phyloP scores from a whole-genome alignment of 2,329 filamentous ascomycete species.

The Pseudogymnoascus sp. region DNA sequence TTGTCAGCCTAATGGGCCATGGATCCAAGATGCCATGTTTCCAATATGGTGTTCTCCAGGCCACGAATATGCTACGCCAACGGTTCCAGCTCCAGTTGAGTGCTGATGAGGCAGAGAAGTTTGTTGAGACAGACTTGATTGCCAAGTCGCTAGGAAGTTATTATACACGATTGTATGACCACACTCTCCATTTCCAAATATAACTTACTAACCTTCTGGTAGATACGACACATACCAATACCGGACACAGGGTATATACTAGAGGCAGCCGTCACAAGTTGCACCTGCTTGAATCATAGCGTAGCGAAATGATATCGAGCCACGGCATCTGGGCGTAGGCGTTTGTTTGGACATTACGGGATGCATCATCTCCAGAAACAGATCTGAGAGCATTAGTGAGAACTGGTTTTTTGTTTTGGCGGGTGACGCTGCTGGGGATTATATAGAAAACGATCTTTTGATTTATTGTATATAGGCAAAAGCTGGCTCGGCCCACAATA shows the following conservation, averaged over 20 bases:
- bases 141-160: conserved; percentile 79
- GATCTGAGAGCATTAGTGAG: conserved; percentile 8
- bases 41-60: conserved; percentile 63
- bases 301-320: not conserved
- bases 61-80: conserved; percentile 61
- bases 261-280: conserved; percentile 21
- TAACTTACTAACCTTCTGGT: conserved; percentile 12
- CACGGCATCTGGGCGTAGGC: conserved; percentile 6
- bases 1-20: conserved; percentile 77
- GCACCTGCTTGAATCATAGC: conserved; percentile 2
- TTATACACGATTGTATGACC: conserved; percentile 70
- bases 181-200: not conserved
- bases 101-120: conserved; percentile 71
- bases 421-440: not conserved
- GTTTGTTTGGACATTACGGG: conserved; percentile 2
- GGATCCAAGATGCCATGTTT: conserved; percentile 83
- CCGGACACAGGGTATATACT: conserved; percentile 81
- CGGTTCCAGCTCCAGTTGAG: conserved; percentile 78
- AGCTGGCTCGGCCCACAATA: conserved; percentile 3
- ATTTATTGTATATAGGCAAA: conserved; percentile 6
- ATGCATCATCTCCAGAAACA: conserved; percentile 7
- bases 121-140: conserved; percentile 73
- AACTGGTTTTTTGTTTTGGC: not conserved
- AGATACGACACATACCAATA: conserved; percentile 85
- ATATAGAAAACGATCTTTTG: conserved; percentile 8